Conservation (phyloP, 2,329 filamentous ascomycete species). For the Lasiodiplodia hormozganensis region DNA sequence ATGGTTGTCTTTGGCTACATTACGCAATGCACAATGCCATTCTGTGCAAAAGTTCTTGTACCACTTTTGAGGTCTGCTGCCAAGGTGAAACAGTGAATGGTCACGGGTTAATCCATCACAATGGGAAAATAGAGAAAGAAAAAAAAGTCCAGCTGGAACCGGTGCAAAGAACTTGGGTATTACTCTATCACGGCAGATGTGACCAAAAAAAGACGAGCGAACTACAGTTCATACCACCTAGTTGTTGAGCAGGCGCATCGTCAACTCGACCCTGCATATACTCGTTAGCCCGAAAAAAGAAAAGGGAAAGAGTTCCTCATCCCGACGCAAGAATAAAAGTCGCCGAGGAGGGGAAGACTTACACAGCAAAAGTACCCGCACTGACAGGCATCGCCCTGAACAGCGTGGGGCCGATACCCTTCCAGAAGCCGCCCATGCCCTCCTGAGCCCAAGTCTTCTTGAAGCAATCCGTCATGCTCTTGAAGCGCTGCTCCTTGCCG, state of each 20-base stretch:
- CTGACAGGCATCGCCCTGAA: slow-evolving; percentile 96
- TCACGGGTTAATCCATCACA: background rate
- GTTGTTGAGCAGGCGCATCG: slow-evolving; percentile 47
- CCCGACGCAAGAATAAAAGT: background rate
- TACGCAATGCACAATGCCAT: too few relatives aligned
- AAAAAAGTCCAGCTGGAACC: too few relatives aligned
- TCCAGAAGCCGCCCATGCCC: slow-evolving; percentile 89
- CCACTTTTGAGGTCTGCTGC: background rate
- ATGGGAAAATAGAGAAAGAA: background rate
- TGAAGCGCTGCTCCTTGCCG: slow-evolving; percentile 73
- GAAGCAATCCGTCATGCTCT: slow-evolving; percentile 88
- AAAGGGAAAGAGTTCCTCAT: background rate
- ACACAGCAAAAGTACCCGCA: slow-evolving; percentile 94
- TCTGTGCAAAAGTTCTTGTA: too few relatives aligned
- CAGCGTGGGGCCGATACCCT: slow-evolving; percentile 87
- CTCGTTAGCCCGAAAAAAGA: slow-evolving; percentile 9
- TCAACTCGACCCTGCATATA: slow-evolving; percentile 37
- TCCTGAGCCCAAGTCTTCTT: slow-evolving; percentile 78
- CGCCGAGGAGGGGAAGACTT: slow-evolving; percentile 34
- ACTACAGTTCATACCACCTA: slow-evolving; percentile 32
- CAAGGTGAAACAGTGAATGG: background rate
- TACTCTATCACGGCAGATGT: slow-evolving; percentile 8
- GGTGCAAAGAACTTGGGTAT: slow-evolving; percentile 15
- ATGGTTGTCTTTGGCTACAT: too few relatives aligned
- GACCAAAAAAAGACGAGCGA: background rate